Evolutionary conservation across 345 rosid genomes (phyloP).

Genomic region (Mangifera indica): DNA sequence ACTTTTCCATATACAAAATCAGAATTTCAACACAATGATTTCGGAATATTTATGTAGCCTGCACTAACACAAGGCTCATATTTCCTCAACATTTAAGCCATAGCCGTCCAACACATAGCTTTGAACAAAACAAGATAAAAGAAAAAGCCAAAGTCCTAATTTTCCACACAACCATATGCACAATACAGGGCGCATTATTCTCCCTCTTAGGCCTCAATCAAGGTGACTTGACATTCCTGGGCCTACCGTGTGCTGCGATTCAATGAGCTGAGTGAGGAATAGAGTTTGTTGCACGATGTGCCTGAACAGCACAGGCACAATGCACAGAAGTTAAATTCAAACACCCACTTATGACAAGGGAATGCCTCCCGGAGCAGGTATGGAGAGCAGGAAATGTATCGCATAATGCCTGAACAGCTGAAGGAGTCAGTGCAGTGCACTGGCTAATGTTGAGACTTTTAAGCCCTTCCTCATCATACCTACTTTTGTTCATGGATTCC

Average conservation of each 20-base stretch:
- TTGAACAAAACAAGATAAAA: not conserved
- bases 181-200: not conserved
- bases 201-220: not conserved
- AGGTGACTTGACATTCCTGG: not conserved
- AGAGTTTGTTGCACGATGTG: constrained; percentile 49
- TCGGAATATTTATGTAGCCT: not conserved
- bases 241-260: not conserved
- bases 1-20: not conserved
- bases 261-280: constrained; percentile 61
- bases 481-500: constrained; percentile 50
- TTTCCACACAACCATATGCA: constrained; percentile 7
- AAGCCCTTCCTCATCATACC: constrained; percentile 69
- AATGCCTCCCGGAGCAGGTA: constrained; percentile 93
- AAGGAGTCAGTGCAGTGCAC: constrained; percentile 91
- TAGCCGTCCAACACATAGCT: not conserved
- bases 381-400: constrained; percentile 94
- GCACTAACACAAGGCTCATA: not conserved
- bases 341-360: constrained; percentile 97
- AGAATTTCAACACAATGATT: not conserved
- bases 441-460: constrained; percentile 91
- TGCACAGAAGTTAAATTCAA: constrained; percentile 84
- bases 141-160: not conserved
- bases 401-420: constrained; percentile 90
- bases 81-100: not conserved
- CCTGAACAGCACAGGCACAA: constrained; percentile 77